phyloP scores from a whole-genome alignment of 2,329 filamentous ascomycete genomes.

The Aspergillus quadrilineatus region DNA sequence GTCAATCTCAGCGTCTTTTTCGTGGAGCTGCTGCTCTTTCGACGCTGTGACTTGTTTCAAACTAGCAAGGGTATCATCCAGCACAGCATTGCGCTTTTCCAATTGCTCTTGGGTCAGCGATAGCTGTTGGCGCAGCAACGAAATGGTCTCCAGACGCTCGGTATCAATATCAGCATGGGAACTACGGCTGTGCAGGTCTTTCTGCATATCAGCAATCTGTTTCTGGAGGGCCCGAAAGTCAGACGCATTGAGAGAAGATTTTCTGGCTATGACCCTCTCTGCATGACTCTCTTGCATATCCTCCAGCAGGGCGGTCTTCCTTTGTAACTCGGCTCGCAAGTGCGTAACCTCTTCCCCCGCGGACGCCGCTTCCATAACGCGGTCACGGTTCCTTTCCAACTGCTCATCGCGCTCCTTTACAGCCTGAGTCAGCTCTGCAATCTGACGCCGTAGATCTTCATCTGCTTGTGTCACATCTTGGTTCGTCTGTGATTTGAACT shows the following conservation, averaged over 20 bases:
- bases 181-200: slow-evolving; percentile 29
- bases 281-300: slow-evolving; percentile 26
- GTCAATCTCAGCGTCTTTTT: slow-evolving; percentile 40
- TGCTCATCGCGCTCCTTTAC: slow-evolving; percentile 37
- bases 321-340: slow-evolving; percentile 39
- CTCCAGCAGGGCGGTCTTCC: slow-evolving; percentile 29
- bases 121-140: slow-evolving; percentile 34
- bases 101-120: slow-evolving; percentile 34
- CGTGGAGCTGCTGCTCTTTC: slow-evolving; percentile 35
- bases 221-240: slow-evolving; percentile 30
- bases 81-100: slow-evolving; percentile 33
- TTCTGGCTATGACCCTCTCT: slow-evolving; percentile 29
- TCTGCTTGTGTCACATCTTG: slow-evolving; percentile 20
- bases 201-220: slow-evolving; percentile 34
- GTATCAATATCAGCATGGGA: slow-evolving; percentile 24
- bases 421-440: slow-evolving; percentile 32
- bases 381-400: slow-evolving; percentile 31
- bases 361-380: slow-evolving; percentile 36
- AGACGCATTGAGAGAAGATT: slow-evolving; percentile 23
- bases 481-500: slow-evolving; percentile 20
- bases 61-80: slow-evolving; percentile 35
- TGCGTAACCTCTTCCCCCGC: slow-evolving; percentile 40
- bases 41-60: slow-evolving; percentile 33
- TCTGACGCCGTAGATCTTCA: slow-evolving; percentile 30
- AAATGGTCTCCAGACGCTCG: slow-evolving; percentile 33